Base-by-base conservation (phyloP, 2,329 filamentous ascomycete species). In the Alternaria brassicae region DNA sequence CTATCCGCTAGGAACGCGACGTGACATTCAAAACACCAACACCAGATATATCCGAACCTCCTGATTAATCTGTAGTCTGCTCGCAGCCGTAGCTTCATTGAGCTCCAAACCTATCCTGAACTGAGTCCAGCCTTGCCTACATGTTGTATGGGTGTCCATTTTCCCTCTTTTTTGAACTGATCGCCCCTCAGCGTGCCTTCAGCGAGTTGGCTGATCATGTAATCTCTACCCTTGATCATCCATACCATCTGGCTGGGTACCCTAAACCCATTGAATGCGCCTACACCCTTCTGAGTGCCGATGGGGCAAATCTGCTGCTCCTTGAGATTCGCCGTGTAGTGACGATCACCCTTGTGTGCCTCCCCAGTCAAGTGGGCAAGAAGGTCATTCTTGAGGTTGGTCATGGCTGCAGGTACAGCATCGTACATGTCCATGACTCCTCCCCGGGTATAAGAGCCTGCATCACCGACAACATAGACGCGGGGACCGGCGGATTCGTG, bases 381-480 rank as follows among this genome's bases (percentile, higher is more conserved):
- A 40, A 85, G 66, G 58, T 85, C 83, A 40, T 80, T 78, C 51
- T 78, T 76, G 19, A 85, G 72, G 57, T 83, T 84, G 6, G 79
- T 79, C 63, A 79, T 74, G 0, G 79, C 66, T 4, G 82, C 78
- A 2, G 81, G 78, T 2, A 83, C 68, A 1, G 79, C 74, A 40
- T 75, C 73, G 41, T 70, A 69, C 51, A 81, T 72, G 44, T 82
- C 78, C 61, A 84, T 71, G 10, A 82, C 73, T 23, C 81, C 81
- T 15, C 81, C 81, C 4, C 73, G 73, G 5, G 80, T 80, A 60
- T 81, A 81, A 2, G 75, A 78, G 3, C 78, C 79, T 0, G 83
- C 80, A 61, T 85, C 83, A 42, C 83, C 83, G 13, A 81, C 68
- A n/a, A 77, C 79, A 64, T 84, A 85, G 40, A 84, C 74, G 7